phyloP scores from a whole-genome alignment of 2,329 filamentous ascomycete genomes.

The Exophiala spinifera region DNA sequence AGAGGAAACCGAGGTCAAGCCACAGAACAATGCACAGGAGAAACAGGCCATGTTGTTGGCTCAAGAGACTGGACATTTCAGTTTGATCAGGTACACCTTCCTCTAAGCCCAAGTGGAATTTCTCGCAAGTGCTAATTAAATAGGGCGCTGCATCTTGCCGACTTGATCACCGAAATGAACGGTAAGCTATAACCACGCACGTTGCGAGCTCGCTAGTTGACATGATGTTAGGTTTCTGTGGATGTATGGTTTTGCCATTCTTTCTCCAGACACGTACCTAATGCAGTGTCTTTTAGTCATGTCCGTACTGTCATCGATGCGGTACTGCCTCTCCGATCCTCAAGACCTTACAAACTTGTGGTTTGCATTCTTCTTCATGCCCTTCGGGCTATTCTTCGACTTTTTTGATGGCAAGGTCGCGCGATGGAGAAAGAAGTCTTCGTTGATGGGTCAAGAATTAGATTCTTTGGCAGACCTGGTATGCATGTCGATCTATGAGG shows the following conservation, averaged over 20 bases:
- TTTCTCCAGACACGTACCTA: constrained; percentile 23
- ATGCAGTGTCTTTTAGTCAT: constrained; percentile 56
- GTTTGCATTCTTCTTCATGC: constrained; percentile 80
- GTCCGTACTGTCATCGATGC: constrained; percentile 92
- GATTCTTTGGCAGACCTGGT: constrained; percentile 95
- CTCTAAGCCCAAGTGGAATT: neutral
- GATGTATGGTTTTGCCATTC: constrained; percentile 38
- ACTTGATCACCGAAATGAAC: constrained; percentile 50
- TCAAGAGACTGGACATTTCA: constrained; percentile 49
- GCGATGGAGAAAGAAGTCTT: constrained; percentile 93
- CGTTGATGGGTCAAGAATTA: constrained; percentile 94
- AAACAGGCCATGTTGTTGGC: constrained; percentile 51
- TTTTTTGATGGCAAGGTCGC: constrained; percentile 97
- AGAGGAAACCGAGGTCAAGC: constrained; percentile 15
- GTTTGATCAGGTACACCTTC: constrained; percentile 44
- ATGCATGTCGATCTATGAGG: constrained; percentile 36
- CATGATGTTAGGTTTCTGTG: constrained; percentile 43
- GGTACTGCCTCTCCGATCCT: constrained; percentile 78
- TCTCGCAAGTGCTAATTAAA: neutral
- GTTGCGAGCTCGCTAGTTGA: constrained; percentile 10
- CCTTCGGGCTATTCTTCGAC: constrained; percentile 93
- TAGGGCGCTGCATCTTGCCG: constrained; percentile 50
- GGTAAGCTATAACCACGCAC: constrained; percentile 33
- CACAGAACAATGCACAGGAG: constrained; percentile 39
- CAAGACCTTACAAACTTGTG: constrained; percentile 68